These are phyloP conservation scores for Boletus rubroflammeus DNA, from an alignment of 768 basidiomycete species.

Conservation along the genomic window DNA sequence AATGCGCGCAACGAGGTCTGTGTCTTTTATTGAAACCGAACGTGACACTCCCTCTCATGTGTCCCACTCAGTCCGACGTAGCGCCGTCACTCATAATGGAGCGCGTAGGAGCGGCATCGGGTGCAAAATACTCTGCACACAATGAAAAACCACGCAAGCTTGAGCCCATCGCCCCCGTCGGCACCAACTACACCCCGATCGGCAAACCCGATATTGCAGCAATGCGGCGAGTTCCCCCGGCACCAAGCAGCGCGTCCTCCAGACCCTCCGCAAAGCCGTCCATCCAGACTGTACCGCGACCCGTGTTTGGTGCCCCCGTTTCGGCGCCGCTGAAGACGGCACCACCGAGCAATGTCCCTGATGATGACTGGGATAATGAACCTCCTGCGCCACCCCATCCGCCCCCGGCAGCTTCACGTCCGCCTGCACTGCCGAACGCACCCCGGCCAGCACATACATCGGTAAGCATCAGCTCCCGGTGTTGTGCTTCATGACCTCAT, in stretches of 20 bases:
- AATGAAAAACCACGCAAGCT: constrained; percentile 68
- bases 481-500: not conserved
- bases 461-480: constrained; percentile 24
- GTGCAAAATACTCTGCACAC: constrained; percentile 85
- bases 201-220: constrained; percentile 69
- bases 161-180: constrained; percentile 80
- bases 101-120: constrained; percentile 83
- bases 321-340: constrained; percentile 39
- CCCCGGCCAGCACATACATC: constrained; percentile 39
- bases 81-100: constrained; percentile 76
- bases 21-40: constrained; percentile 6
- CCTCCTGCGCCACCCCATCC: constrained; percentile 40
- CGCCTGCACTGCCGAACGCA: constrained; percentile 43
- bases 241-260: constrained; percentile 6
- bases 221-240: constrained; percentile 45
- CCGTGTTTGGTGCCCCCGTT: constrained; percentile 47
- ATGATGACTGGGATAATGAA: constrained; percentile 62
- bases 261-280: constrained; percentile 27
- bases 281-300: constrained; percentile 41
- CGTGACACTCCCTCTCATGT: too few species aligned
- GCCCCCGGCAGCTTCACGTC: constrained; percentile 44
- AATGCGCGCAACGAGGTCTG: constrained; percentile 81
- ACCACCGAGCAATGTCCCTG: constrained; percentile 40
- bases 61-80: constrained; percentile 65
- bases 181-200: constrained; percentile 71